A percentile compares a stretch with the other conserved stretches of the same genome.
Conservation (phyloP, 2,329 filamentous ascomycete species). For the Berkeleyomyces rouxiae region DNA sequence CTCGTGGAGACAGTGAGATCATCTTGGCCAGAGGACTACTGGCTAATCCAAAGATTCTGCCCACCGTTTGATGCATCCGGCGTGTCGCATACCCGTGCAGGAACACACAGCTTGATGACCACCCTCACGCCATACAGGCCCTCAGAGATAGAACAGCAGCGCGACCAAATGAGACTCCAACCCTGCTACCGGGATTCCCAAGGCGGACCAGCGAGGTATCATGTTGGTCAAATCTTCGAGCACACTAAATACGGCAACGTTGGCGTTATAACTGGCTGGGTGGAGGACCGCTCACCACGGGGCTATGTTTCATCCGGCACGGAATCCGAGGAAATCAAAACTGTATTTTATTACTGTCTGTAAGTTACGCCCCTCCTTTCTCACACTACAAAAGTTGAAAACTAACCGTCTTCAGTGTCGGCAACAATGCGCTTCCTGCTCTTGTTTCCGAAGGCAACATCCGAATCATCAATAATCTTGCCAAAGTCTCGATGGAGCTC, state of each 20-base stretch:
- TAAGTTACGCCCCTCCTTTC: slow-evolving; percentile 31
- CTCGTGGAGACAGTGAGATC: background rate
- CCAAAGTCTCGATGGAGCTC: slow-evolving; percentile 36
- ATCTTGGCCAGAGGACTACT: slow-evolving; percentile 10
- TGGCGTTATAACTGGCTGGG: slow-evolving; percentile 82
- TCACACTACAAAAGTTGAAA: background rate
- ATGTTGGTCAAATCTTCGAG: slow-evolving; percentile 67
- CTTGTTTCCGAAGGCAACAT: slow-evolving; percentile 56
- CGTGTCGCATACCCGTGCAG: background rate
- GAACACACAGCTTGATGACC: slow-evolving; percentile 15
- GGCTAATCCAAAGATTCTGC: slow-evolving; percentile 12
- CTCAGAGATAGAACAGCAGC: slow-evolving; percentile 22
- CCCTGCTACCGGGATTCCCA: background rate
- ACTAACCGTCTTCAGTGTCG: background rate
- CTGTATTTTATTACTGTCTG: slow-evolving; percentile 77
- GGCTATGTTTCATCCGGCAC: slow-evolving; percentile 12
- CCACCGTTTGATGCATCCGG: background rate
- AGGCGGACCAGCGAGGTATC: slow-evolving; percentile 26
- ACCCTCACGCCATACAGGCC: slow-evolving; percentile 14
- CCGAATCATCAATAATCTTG: slow-evolving; percentile 33
- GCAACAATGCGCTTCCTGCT: slow-evolving; percentile 6
- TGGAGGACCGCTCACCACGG: slow-evolving; percentile 23
- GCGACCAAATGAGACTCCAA: slow-evolving; percentile 25
- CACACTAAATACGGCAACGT: slow-evolving; percentile 68
- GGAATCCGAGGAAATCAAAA: slow-evolving; percentile 32